Base-by-base conservation (phyloP, 2,329 filamentous ascomycete genomes). In the Clonostachys chloroleuca region DNA sequence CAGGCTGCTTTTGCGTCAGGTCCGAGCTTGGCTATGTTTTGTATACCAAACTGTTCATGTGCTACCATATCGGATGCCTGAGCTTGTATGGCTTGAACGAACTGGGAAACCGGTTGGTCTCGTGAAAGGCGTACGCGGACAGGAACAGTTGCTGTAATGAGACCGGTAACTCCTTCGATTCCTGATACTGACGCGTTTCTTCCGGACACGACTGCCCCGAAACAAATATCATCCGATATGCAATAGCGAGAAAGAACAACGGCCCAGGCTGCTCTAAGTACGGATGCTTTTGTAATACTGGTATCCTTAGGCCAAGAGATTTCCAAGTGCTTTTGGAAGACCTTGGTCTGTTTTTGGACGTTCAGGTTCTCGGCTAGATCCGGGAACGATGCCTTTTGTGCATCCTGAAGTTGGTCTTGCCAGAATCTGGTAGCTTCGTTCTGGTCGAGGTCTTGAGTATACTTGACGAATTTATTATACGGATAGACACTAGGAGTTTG, bases 401-500 rank as follows among this genome's bases (percentile, higher is more conserved):
- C 52, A 17, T 40, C n/a, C 2, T n/a, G 9, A 12, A 47, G 46
- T 34, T 47, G 40, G 8, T 10, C 13, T 13, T 13, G 5, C 47
- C 47, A 49, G 43, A 20, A 49, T n/a, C 20, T 35, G 10, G 17
- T 40, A 10, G 43, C 40, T 18, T 24, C 39, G 18, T 46, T 39
- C 12, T 34, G 12, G 30, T 55, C 46, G 16, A 61, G 57, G 34
- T 69, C 60, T 49, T 64, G 59, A 7, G 73, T 60, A 48, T 70
- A 69, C 40, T 62, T 61, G 51, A 73, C 69, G 48, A 72, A 73
- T 30, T 65, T 57, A 41, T 65, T 68, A 56, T 71, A 73, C 5
- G 51, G 50, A 14, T 20, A 10, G 6, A 34, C 36, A 5, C 6
- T 4, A 13, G 8, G 18, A 24, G 35, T 34, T 43, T 47, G n/a